phyloP scores from a whole-genome alignment of 176 grass and related monocot genomes.

The Triticum dicoccoides region DNA sequence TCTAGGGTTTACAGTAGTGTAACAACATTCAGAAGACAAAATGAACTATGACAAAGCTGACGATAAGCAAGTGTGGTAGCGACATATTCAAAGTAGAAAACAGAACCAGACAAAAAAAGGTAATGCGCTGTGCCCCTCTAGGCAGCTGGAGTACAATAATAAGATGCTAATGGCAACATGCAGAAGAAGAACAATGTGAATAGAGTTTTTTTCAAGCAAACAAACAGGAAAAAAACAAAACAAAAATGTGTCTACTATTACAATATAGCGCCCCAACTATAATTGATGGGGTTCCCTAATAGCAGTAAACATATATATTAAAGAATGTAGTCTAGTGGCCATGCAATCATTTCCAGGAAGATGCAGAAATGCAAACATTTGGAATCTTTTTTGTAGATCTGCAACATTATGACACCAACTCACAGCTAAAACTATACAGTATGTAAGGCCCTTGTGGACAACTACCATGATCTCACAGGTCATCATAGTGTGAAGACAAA shows the following conservation, averaged over 20 bases:
- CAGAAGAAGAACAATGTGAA: background rate
- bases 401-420: background rate
- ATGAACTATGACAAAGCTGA: background rate
- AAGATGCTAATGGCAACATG: background rate
- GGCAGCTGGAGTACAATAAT: slow-evolving; percentile 5
- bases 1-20: background rate
- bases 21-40: background rate
- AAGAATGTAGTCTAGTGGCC: background rate
- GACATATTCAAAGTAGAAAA: background rate
- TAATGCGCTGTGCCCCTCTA: background rate
- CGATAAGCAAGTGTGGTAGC: background rate
- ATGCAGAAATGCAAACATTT: slow-evolving; percentile 5
- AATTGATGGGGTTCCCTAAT: background rate
- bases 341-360: slow-evolving; percentile 2
- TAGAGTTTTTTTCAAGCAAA: background rate
- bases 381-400: background rate
- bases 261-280: background rate
- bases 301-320: background rate
- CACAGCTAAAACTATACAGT: background rate
- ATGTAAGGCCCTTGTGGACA: background rate
- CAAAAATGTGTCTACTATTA: background rate
- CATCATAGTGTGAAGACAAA: background rate
- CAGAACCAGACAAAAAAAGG: background rate
- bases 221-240: background rate
- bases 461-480: background rate